These are phyloP conservation scores for Geotrichum reessii DNA, from an alignment of 1,139 yeast genomes.

Conservation along the genomic window DNA sequence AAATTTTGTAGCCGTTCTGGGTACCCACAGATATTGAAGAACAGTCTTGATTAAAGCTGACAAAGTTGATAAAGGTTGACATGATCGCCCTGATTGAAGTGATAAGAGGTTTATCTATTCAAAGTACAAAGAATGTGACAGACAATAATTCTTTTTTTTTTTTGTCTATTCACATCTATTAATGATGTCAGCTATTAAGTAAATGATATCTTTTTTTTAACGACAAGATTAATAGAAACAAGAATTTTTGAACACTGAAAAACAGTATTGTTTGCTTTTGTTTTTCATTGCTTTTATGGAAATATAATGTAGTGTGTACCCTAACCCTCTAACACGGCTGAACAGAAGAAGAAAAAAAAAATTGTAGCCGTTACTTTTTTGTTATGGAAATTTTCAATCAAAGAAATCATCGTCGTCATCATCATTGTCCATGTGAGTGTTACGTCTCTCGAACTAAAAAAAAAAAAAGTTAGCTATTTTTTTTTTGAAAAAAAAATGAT, in stretches of 20 bases:
- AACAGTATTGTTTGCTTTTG: too few species aligned
- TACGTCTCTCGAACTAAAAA: constrained; percentile 16
- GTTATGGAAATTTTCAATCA: constrained; percentile 6
- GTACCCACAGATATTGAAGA: constrained; percentile 83
- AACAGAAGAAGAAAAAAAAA: neutral
- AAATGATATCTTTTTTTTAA: too few species aligned
- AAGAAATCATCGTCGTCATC: constrained; percentile 19
- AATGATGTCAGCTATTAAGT: too few species aligned
- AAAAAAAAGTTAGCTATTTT: neutral
- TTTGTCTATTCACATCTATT: too few species aligned
- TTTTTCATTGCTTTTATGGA: too few species aligned
- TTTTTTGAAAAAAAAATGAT: neutral
- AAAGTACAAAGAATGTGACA: too few species aligned
- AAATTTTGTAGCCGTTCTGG: constrained; percentile 70
- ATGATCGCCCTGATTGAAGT: too few species aligned
- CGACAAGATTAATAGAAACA: too few species aligned
- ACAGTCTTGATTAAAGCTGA: constrained; percentile 87
- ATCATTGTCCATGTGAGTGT: constrained; percentile 6
- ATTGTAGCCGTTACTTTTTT: neutral
- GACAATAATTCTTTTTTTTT: too few species aligned
- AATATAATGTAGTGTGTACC: too few species aligned
- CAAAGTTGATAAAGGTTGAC: constrained; percentile 46
- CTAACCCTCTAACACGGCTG: neutral
- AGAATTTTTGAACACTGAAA: too few species aligned
- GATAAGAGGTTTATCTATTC: too few species aligned